These are phyloP conservation scores for Tulasnella sp. DNA, from an alignment of 768 basidiomycete species.

Conservation along the genomic window DNA sequence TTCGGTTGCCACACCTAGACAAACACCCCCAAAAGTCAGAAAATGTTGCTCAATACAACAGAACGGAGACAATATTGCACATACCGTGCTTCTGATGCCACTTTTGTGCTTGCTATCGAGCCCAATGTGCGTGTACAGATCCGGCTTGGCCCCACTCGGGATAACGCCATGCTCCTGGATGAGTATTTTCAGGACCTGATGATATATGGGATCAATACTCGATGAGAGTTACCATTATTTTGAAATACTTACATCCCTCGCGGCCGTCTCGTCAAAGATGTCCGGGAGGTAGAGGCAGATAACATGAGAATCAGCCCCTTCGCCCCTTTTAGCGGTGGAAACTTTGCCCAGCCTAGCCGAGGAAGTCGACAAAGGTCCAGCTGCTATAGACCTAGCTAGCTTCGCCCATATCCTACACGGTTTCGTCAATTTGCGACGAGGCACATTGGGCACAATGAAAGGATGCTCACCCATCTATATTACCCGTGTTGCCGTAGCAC, in stretches of 20 bases:
- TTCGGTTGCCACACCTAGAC: conserved; percentile 54
- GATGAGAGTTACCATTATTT: neutral
- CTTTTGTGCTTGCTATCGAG: conserved; percentile 72
- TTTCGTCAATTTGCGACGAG: conserved; percentile 26
- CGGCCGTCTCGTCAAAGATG: conserved; percentile 55
- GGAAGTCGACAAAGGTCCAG: conserved; percentile 55
- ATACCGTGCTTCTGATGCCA: conserved; percentile 61
- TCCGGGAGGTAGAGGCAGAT: conserved; percentile 67
- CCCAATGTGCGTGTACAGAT: conserved; percentile 58
- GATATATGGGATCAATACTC: conserved; percentile 12
- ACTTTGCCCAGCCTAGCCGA: conserved; percentile 54
- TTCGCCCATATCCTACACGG: conserved; percentile 14
- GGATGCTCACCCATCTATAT: conserved; percentile 51
- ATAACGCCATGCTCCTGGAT: conserved; percentile 57
- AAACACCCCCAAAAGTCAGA: neutral
- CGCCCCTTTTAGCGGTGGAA: conserved; percentile 48
- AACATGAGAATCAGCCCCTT: conserved; percentile 49
- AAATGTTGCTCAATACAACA: neutral
- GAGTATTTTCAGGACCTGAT: conserved; percentile 60
- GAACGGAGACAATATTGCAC: neutral
- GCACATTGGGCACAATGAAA: neutral
- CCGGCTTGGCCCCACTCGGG: conserved; percentile 61
- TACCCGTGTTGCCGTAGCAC: conserved; percentile 54
- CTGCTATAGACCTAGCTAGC: conserved; percentile 47
- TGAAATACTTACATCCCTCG: conserved; percentile 42